phyloP scores from a whole-genome alignment of 345 rosid species.

The Euphorbia pulcherrima region DNA sequence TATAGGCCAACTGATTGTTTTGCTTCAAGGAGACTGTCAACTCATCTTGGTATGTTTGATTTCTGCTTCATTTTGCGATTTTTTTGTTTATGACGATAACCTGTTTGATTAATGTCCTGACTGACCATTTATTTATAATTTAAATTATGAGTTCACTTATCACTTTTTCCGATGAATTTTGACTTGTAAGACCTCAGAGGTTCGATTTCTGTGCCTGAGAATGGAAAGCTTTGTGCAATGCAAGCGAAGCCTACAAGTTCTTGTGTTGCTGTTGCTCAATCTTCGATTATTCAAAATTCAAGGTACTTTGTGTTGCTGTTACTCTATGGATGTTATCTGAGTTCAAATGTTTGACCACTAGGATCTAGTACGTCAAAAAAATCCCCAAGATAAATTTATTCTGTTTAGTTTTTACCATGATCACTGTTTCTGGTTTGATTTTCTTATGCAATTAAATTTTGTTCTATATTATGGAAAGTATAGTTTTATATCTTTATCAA shows the following conservation, averaged over 20 bases:
- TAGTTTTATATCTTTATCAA: not conserved
- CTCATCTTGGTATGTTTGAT: constrained; percentile 50
- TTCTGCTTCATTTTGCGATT: not conserved
- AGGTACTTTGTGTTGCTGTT: constrained; percentile 42
- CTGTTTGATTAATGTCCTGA: not conserved
- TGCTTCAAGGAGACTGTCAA: constrained; percentile 26
- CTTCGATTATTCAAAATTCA: constrained; percentile 27
- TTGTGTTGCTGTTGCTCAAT: constrained; percentile 35
- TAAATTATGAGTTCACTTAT: not conserved
- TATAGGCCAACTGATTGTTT: constrained; percentile 23
- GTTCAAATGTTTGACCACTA: not conserved
- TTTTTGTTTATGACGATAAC: too few relatives aligned
- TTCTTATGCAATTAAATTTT: not conserved
- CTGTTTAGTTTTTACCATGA: constrained; percentile 3
- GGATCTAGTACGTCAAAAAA: not conserved
- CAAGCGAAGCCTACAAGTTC: constrained; percentile 31
- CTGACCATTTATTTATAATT: not conserved
- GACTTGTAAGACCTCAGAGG: constrained; percentile 39
- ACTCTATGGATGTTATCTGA: not conserved
- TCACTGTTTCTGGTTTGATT: not conserved
- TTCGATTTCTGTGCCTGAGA: constrained; percentile 27
- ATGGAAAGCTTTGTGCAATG: constrained; percentile 34
- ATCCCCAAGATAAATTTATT: not conserved
- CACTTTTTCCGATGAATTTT: constrained; percentile 4
- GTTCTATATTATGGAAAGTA: not conserved